These are phyloP conservation scores for Cladosporium cucumerinum DNA, from an alignment of 2,329 filamentous ascomycete species.

Conservation along the genomic window DNA sequence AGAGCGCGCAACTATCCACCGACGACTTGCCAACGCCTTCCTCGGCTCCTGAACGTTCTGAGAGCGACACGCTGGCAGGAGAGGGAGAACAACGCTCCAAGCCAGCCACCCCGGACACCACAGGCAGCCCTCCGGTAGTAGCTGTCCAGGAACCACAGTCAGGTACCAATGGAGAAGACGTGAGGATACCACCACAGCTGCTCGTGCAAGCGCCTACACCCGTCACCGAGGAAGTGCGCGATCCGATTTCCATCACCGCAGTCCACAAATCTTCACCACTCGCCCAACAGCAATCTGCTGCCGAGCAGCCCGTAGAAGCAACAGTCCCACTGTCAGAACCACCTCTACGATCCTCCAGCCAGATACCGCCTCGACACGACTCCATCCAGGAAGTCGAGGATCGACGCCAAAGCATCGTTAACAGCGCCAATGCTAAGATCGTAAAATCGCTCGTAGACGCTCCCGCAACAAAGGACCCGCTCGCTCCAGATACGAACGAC, in stretches of 20 bases:
- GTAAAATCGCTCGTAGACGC: conserved; percentile 55
- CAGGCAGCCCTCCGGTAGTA: neutral
- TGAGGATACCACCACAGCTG: conserved; percentile 22
- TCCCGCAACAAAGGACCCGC: conserved; percentile 30
- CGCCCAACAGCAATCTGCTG: neutral
- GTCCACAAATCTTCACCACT: neutral
- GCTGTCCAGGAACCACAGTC: neutral
- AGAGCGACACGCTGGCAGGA: conserved; percentile 18
- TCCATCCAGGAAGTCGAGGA: neutral
- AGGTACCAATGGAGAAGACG: conserved; percentile 9
- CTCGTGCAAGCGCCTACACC: conserved; percentile 31
- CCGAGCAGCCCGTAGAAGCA: neutral
- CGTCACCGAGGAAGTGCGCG: conserved; percentile 2
- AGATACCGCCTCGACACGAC: conserved; percentile 13
- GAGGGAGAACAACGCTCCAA: conserved; percentile 1
- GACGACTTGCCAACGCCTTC: neutral
- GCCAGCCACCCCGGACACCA: neutral
- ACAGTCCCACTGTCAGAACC: neutral
- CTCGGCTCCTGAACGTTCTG: neutral
- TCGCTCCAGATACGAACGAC: conserved; percentile 31
- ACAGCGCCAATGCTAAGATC: conserved; percentile 39
- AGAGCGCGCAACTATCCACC: neutral
- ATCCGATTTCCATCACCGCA: neutral
- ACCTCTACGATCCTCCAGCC: conserved; percentile 4
- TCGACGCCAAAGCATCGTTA: conserved; percentile 40